Evolutionary conservation across 2,329 filamentous ascomycete genomes (phyloP).

Genomic region (Sporothrix inflata): DNA sequence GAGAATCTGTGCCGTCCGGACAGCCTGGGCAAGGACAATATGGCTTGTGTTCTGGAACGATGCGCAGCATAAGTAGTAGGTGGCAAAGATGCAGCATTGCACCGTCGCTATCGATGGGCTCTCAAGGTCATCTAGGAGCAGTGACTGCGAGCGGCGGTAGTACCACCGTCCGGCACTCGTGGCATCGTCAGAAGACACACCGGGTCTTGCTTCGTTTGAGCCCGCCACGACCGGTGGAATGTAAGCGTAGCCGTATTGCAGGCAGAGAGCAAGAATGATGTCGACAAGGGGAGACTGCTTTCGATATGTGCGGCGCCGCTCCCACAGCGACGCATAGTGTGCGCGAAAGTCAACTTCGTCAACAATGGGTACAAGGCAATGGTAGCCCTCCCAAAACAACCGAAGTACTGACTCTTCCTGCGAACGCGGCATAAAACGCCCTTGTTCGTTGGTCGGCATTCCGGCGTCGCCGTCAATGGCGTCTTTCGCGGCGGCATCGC

Average conservation of each 20-base stretch:
- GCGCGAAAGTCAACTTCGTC: slow-evolving; percentile 46
- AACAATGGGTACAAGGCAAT: slow-evolving; percentile 44
- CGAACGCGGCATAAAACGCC: slow-evolving; percentile 30
- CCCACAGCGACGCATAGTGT: slow-evolving; percentile 48
- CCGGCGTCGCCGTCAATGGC: neutral
- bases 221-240: slow-evolving; percentile 31
- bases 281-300: slow-evolving; percentile 54
- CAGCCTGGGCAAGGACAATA: slow-evolving; percentile 45
- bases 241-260: slow-evolving; percentile 50
- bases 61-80: slow-evolving; percentile 52
- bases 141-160: slow-evolving; percentile 51
- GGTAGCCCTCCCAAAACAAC: slow-evolving; percentile 49
- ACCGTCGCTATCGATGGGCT: slow-evolving; percentile 52
- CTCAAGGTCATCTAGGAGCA: slow-evolving; percentile 50
- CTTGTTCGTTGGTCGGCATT: neutral
- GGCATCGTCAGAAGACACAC: slow-evolving; percentile 38
- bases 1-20: slow-evolving; percentile 52
- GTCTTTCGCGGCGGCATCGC: neutral
- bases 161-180: slow-evolving; percentile 50
- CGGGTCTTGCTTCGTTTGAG: neutral
- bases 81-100: slow-evolving; percentile 52
- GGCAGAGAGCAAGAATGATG: slow-evolving; percentile 55
- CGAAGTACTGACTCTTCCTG: slow-evolving; percentile 49
- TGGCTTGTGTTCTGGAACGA: slow-evolving; percentile 55
- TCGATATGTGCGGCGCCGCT: slow-evolving; percentile 37